These are phyloP conservation scores for Eimeria brunetti DNA, from an alignment of 169 alveolate species.

Conservation along the genomic window DNA sequence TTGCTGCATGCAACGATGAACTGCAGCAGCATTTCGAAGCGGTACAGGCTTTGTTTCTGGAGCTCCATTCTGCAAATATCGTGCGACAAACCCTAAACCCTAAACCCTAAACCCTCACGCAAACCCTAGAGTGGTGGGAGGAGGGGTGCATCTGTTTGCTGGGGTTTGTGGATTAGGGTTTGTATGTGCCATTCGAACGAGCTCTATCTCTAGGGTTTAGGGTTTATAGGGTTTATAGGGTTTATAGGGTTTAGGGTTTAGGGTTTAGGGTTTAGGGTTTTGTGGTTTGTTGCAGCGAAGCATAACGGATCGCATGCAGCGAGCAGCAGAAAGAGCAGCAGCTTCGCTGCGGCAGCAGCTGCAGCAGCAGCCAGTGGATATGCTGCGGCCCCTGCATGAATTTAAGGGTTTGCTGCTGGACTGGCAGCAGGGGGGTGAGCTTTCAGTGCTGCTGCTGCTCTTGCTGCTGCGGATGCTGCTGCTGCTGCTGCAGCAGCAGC, in stretches of 20 bases:
- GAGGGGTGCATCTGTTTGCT: background rate
- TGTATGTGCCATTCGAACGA: background rate
- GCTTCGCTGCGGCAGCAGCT: background rate
- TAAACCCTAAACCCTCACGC: background rate
- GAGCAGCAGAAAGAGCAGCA: constrained; percentile 6
- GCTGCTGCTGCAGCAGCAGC: background rate
- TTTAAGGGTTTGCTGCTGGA: constrained; percentile 54
- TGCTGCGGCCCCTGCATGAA: constrained; percentile 61
- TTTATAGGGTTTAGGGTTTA: background rate
- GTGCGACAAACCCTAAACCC: background rate
- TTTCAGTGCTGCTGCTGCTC: background rate
- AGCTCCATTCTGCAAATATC: background rate
- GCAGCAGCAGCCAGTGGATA: constrained; percentile 53
- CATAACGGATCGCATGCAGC: background rate
- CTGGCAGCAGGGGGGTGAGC: constrained; percentile 34
- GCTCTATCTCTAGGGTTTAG: background rate
- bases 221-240: background rate
- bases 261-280: background rate
- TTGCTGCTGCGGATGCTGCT: background rate
- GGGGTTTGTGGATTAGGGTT: background rate
- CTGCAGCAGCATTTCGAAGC: constrained; percentile 8
- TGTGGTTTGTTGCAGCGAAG: background rate
- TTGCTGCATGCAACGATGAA: constrained; percentile 3
- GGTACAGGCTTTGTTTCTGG: background rate
- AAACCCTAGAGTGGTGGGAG: background rate